Conservation (phyloP, 106 monocot species). For the Allium fistulosum region DNA sequence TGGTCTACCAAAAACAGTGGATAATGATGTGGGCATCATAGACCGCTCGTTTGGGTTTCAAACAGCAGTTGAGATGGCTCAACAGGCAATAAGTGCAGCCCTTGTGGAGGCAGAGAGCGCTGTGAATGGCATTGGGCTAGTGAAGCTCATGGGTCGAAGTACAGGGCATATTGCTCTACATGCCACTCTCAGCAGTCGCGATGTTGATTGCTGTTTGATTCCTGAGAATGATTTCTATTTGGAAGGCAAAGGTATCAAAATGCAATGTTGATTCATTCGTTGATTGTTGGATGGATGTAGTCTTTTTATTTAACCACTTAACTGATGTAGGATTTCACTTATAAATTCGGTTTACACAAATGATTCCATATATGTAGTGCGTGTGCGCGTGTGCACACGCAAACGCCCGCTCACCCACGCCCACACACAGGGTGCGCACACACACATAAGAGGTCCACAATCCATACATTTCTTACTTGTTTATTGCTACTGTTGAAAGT, state of each 20-base stretch:
- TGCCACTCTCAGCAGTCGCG: conserved; percentile 74
- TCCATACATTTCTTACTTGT: no score
- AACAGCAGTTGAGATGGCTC: conserved; percentile 81
- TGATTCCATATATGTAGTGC: no score
- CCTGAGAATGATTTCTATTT: conserved; percentile 72
- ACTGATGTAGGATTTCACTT: no score
- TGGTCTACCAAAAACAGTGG: conserved; percentile 87
- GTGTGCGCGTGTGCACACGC: no score
- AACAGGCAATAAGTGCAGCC: conserved; percentile 68
- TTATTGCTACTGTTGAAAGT: no score
- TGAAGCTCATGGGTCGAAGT: conserved; percentile 91
- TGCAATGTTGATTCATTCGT: no score
- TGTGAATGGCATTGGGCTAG: conserved; percentile 79
- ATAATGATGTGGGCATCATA: conserved; percentile 92
- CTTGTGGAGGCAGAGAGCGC: conserved; percentile 83
- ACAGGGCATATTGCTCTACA: conserved; percentile 85
- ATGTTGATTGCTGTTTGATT: conserved; percentile 85
- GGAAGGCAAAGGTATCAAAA: conserved; percentile 40
- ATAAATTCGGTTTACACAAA: no score
- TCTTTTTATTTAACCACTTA: no score
- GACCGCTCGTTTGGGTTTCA: conserved; percentile 93
- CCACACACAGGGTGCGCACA: no score
- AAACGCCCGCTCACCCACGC: no score
- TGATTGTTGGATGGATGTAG: no score
- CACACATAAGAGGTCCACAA: no score